Evolutionary conservation across 257 asterid genomes (phyloP).

Genomic region (Phtheirospermum japonicum): DNA sequence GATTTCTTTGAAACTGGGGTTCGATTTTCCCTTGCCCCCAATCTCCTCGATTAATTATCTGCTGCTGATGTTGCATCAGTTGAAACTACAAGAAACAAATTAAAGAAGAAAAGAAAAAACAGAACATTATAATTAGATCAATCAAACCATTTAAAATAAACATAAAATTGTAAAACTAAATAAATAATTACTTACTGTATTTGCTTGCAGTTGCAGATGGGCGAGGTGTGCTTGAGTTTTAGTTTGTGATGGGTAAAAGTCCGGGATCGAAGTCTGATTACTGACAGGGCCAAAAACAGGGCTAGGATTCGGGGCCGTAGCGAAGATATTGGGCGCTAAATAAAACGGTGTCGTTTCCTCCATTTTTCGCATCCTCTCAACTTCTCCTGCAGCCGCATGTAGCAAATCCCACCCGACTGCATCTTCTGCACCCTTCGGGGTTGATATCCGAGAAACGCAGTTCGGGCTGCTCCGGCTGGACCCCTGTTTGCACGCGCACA

Average conservation of each 20-base stretch:
- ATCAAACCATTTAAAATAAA: not conserved
- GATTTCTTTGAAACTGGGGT: conserved; percentile 29
- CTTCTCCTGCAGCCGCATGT: conserved; percentile 60
- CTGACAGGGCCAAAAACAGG: conserved; percentile 22
- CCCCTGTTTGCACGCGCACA: conserved; percentile 45
- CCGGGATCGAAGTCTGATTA: conserved; percentile 10
- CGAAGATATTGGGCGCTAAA: conserved; percentile 12
- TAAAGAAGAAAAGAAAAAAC: not conserved
- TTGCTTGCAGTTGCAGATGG: conserved; percentile 45
- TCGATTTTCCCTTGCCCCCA: conserved; percentile 33
- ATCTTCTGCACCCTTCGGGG: conserved; percentile 38
- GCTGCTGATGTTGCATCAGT: conserved; percentile 27
- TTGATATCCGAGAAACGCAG: conserved; percentile 39
- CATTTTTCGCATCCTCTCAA: conserved; percentile 44
- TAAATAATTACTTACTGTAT: conserved; percentile 32
- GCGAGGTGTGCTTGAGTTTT: conserved; percentile 35
- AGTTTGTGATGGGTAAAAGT: conserved; percentile 25
- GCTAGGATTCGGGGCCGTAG: conserved; percentile 26
- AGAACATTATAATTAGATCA: no score
- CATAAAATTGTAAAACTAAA: no score
- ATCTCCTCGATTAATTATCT: conserved; percentile 32
- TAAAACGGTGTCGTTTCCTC: conserved; percentile 40
- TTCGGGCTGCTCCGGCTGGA: conserved; percentile 37
- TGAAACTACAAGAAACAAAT: conserved; percentile 30
- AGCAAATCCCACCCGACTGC: conserved; percentile 42